These are phyloP conservation scores for Trichoderma pleuroti DNA, from an alignment of 2,329 filamentous ascomycete genomes.

Conservation along the genomic window DNA sequence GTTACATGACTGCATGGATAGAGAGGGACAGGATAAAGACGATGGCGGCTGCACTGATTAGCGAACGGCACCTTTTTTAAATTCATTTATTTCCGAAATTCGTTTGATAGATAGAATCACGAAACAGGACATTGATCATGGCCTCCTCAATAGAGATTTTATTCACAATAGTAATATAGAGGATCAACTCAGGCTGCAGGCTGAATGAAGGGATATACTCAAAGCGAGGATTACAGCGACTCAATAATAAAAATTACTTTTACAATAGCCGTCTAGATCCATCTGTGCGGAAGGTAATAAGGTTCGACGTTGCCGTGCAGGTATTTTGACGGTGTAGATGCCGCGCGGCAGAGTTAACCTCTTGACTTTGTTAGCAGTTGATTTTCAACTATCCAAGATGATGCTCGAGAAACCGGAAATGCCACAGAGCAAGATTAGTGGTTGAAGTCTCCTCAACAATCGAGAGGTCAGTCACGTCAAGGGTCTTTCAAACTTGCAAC, in stretches of 20 bases:
- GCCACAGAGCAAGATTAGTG: neutral
- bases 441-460: neutral
- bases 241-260: neutral
- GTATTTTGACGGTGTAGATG: neutral
- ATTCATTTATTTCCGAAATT: neutral
- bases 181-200: neutral
- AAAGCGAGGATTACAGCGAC: neutral
- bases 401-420: neutral
- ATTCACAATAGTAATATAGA: neutral
- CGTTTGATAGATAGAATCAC: conserved; percentile 1
- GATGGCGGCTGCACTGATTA: conserved; percentile 17
- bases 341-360: neutral
- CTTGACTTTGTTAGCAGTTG: neutral
- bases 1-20: neutral
- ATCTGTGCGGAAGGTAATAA: neutral
- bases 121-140: neutral
- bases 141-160: neutral
- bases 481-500: neutral
- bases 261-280: neutral
- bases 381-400: neutral
- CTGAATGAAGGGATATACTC: neutral
- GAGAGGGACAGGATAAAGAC: neutral
- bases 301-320: neutral
- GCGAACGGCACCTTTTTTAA: conserved; percentile 7
- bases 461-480: neutral